phyloP scores from a whole-genome alignment of 2,329 filamentous ascomycete genomes.

The Xylaria sp. region DNA sequence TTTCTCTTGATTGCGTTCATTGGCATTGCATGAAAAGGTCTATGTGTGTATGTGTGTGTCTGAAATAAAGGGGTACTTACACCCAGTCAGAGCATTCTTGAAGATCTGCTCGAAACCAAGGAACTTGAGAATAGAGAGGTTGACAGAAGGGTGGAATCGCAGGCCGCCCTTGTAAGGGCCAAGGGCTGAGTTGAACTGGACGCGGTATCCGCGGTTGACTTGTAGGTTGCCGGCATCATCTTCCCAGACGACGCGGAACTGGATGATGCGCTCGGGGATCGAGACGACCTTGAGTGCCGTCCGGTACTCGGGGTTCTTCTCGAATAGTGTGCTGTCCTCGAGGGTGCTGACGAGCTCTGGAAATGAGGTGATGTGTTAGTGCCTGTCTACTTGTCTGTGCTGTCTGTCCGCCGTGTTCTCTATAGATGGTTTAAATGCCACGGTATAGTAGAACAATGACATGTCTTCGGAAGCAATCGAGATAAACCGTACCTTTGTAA shows the following conservation, averaged over 20 bases:
- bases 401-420: background rate
- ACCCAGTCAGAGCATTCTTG: constrained; percentile 97
- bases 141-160: constrained; percentile 91
- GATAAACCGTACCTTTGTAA: constrained; percentile 78
- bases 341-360: constrained; percentile 93
- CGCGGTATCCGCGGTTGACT: constrained; percentile 94
- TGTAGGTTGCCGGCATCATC: constrained; percentile 89
- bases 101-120: constrained; percentile 99
- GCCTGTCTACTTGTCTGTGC: background rate
- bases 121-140: constrained; percentile 88
- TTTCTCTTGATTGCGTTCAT: no score
- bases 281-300: constrained; percentile 88
- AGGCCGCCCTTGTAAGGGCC: constrained; percentile 99
- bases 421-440: background rate
- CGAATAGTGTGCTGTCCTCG: constrained; percentile 91
- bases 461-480: constrained; percentile 40
- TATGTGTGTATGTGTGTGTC: no score
- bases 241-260: constrained; percentile 98
- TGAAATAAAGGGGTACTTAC: constrained; percentile 63
- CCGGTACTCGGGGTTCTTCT: constrained; percentile 94
- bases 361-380: constrained; percentile 36
- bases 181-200: constrained; percentile 98
- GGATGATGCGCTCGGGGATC: constrained; percentile 93
- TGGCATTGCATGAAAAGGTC: no score
- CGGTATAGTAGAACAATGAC: constrained; percentile 9